These are phyloP conservation scores for Liquidambar formosana DNA, from an alignment of 164 flowering plant genomes.

Conservation along the genomic window DNA sequence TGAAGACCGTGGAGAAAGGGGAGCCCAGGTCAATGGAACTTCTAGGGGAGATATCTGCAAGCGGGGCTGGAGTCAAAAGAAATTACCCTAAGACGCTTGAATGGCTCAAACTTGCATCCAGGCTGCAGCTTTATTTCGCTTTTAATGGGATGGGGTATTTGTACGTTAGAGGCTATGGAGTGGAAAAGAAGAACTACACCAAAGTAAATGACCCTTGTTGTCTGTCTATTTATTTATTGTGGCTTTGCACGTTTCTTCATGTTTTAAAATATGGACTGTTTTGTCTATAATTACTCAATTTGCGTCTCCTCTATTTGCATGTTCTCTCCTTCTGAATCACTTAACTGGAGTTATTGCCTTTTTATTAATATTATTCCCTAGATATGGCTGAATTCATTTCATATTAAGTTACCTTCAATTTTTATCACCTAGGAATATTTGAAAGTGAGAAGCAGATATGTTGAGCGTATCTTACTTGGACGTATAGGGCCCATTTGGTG, in stretches of 20 bases:
- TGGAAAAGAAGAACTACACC: too few species aligned
- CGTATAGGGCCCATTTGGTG: background rate
- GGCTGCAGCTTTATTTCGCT: slow-evolving; percentile 55
- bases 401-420: background rate
- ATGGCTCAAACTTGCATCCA: too few species aligned
- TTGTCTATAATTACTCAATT: background rate
- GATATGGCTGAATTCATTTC: background rate
- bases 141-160: slow-evolving; percentile 71
- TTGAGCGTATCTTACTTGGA: background rate
- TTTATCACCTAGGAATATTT: background rate
- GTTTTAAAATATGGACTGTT: background rate
- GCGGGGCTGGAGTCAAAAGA: slow-evolving; percentile 64
- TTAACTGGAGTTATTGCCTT: too few species aligned
- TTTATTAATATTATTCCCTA: background rate
- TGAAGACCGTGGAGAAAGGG: too few species aligned
- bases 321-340: too few species aligned
- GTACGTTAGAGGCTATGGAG: too few species aligned
- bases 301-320: background rate
- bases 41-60: too few species aligned
- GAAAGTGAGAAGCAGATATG: background rate
- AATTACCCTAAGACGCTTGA: slow-evolving; percentile 56
- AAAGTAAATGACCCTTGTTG: too few species aligned
- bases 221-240: too few species aligned
- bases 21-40: too few species aligned
- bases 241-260: too few species aligned